A percentile compares a stretch with the other conserved stretches of the same genome.
Evolutionary conservation across 1,284 basidiomycete species (phyloP).

Genomic region (Mycosarcoma mackinlayi): DNA sequence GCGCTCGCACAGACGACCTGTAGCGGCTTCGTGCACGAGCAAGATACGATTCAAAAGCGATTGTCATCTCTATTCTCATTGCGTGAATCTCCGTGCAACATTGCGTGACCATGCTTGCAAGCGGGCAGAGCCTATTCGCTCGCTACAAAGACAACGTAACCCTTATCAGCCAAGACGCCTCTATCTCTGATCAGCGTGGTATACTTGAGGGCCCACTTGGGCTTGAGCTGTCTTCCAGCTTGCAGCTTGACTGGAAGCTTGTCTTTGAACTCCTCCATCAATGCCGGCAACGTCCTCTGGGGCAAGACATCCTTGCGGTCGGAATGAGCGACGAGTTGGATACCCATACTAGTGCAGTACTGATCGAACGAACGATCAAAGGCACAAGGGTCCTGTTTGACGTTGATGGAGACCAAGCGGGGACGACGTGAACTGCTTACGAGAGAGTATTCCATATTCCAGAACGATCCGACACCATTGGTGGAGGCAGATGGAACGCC

Average conservation of each 20-base stretch:
- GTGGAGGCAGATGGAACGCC: slow-evolving; percentile 13
- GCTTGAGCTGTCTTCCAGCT: slow-evolving; percentile 10
- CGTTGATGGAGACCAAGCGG: slow-evolving; percentile 52
- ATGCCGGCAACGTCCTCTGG: slow-evolving; percentile 37
- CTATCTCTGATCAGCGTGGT: slow-evolving; percentile 58
- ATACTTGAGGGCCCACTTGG: slow-evolving; percentile 60
- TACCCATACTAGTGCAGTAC: slow-evolving; percentile 51
- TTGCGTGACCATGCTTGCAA: no score
- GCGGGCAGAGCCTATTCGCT: no score
- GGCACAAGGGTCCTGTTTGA: slow-evolving; percentile 50
- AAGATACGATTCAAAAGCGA: neutral
- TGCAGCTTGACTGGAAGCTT: slow-evolving; percentile 37
- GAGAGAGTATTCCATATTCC: slow-evolving; percentile 44
- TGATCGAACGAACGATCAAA: slow-evolving; percentile 47
- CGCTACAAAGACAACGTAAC: slow-evolving; percentile 35
- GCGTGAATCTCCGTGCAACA: no score
- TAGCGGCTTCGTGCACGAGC: slow-evolving; percentile 3
- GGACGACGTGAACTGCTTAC: slow-evolving; percentile 35
- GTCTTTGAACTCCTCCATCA: slow-evolving; percentile 53
- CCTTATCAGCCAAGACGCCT: slow-evolving; percentile 59
- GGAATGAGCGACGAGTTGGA: slow-evolving; percentile 49
- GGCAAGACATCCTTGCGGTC: slow-evolving; percentile 57
- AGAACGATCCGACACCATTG: slow-evolving; percentile 12
- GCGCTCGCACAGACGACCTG: slow-evolving; percentile 35
- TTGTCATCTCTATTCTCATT: no score